Base-by-base conservation (phyloP, 1,139 yeast genomes). In the Candida sp. region DNA sequence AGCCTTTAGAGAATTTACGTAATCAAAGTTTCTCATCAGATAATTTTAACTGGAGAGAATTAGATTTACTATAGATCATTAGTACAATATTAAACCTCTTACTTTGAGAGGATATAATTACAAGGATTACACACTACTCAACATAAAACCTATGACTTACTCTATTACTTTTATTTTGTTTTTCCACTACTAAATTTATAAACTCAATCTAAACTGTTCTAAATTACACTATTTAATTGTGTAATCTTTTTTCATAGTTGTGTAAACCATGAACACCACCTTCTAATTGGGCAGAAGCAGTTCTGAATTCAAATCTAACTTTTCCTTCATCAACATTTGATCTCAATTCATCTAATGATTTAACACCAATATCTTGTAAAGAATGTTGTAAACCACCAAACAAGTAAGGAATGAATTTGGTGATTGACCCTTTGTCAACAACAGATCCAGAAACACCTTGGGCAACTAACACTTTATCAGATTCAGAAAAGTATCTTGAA, bases 361-460 rank as follows among this genome's bases (percentile, higher is more conserved):
- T 61, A 51, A 87, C 84, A 72, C 99, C 99, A 68, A 95, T 88
- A 67, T 93, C 99, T 78, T 93, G 99, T 67, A 95, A 87, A 64
- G 99, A 91, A 70, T 93, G 99, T 79, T 93, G 98, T 64, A 93
- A 80, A 69, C 99, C 99, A 57, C 87, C 85, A 81, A 76, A 85
- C 68, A 93, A 77, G 77, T 93, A 93, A 52, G 99, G 99, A 54
- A 93, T 75, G 64, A 90, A 93, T 75, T 93, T 93, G 66, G 83
- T 81, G 64, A 93, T 79, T 35, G 98, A 90, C 59, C 99, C 99
- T 70, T 91, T 89, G 75, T 93, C 99, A 56, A 90, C 84, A 57
- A 93, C 99, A 43, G 96, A 79, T 59, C 99, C 99, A 52, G 95
- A 79, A 55, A 93, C 99, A 80, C 99, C 99, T 77, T 93, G 99